Conservation (phyloP, 352 stramenopile species). For the Globisporangium emineosum region DNA sequence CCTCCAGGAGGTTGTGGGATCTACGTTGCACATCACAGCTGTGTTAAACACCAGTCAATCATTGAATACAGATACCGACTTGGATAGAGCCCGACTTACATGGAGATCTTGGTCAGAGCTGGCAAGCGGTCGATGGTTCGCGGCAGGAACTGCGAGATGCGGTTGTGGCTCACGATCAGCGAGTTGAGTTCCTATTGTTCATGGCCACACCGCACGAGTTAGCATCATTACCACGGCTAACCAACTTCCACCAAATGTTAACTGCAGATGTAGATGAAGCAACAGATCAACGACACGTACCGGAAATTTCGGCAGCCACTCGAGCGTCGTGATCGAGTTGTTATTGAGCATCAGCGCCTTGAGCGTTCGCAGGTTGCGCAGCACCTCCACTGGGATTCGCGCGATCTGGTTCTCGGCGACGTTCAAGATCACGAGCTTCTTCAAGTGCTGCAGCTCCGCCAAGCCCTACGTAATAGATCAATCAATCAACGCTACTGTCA, state of each 20-base stretch:
- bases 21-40: constrained; percentile 23
- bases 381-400: constrained; percentile 63
- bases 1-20: constrained; percentile 75
- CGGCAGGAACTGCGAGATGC: constrained; percentile 60
- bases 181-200: constrained; percentile 66
- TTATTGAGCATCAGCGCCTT: constrained; percentile 86
- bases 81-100: constrained; percentile 31
- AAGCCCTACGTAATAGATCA: constrained; percentile 29
- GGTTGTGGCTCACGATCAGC: constrained; percentile 84
- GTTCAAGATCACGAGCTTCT: constrained; percentile 82
- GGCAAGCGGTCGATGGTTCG: constrained; percentile 65
- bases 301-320: constrained; percentile 76
- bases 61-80: not conserved
- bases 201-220: not conserved
- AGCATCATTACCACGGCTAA: too few species aligned
- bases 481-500: not conserved
- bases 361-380: constrained; percentile 63
- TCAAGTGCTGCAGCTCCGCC: constrained; percentile 63
- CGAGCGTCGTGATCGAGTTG: constrained; percentile 78
- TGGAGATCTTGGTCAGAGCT: constrained; percentile 80
- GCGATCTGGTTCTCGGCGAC: constrained; percentile 70
- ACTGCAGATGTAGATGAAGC: too few species aligned
- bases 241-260: not conserved
- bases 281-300: constrained; percentile 19
- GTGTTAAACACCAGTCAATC: not conserved